These are phyloP conservation scores for Spizellomyces sp. DNA, from an alignment of 192 early-diverging fungal genomes.

Conservation along the genomic window DNA sequence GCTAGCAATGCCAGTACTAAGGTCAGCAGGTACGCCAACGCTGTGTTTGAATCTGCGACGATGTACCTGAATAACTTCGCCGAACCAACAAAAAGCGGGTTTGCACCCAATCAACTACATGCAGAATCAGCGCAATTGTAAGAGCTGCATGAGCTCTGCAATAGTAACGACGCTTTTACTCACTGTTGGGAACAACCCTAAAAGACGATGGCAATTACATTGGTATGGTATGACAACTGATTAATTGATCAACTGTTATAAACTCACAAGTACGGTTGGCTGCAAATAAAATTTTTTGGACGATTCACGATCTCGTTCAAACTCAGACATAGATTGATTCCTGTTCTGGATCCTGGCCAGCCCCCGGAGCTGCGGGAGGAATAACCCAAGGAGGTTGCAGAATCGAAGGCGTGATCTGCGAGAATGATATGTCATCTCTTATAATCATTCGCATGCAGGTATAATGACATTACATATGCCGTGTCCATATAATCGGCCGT, in stretches of 20 bases:
- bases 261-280: slow-evolving; percentile 42
- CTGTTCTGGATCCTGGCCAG: slow-evolving; percentile 39
- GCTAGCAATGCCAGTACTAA: too few species aligned
- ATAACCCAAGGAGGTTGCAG: slow-evolving; percentile 18
- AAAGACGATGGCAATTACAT: background rate
- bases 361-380: background rate
- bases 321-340: slow-evolving; percentile 40
- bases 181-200: background rate
- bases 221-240: background rate
- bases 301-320: slow-evolving; percentile 51
- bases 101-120: slow-evolving; percentile 30
- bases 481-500: slow-evolving; percentile 51
- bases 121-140: background rate
- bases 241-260: slow-evolving; percentile 3
- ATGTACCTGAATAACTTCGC: background rate
- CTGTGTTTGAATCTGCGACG: too few species aligned
- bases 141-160: background rate
- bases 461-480: slow-evolving; percentile 35
- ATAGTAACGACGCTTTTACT: background rate
- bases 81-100: slow-evolving; percentile 25
- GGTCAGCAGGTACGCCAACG: too few species aligned
- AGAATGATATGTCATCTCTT: too few species aligned
- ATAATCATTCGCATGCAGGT: too few species aligned
- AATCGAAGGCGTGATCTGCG: slow-evolving; percentile 33
- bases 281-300: slow-evolving; percentile 40